Conservation (phyloP, 2,329 filamentous ascomycete species). For the Delphinella strobiligena region DNA sequence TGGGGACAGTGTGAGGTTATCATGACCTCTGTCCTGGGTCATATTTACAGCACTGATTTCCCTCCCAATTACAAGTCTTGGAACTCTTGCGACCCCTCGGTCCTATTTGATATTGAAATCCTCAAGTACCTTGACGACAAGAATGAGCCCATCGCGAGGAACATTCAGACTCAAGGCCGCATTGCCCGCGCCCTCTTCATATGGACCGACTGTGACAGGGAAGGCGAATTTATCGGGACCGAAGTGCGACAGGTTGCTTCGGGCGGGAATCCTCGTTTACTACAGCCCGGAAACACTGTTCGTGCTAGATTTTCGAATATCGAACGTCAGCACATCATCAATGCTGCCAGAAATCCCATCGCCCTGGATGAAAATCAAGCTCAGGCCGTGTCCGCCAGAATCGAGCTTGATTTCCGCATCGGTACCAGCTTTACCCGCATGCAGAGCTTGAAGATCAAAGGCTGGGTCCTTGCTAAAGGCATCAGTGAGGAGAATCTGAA, state of each 20-base stretch:
- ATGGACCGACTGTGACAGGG: slow-evolving; percentile 97
- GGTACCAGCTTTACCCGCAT: slow-evolving; percentile 87
- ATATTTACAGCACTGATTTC: slow-evolving; percentile 75
- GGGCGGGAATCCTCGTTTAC: slow-evolving; percentile 57
- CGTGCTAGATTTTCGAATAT: slow-evolving; percentile 93
- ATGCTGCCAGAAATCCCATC: slow-evolving; percentile 65
- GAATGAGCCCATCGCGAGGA: slow-evolving; percentile 68
- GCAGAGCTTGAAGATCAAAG: slow-evolving; percentile 46
- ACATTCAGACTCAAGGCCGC: slow-evolving; percentile 69
- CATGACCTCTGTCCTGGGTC: slow-evolving; percentile 88
- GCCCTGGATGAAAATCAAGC: slow-evolving; percentile 76
- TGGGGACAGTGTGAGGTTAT: slow-evolving; percentile 68
- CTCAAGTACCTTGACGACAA: slow-evolving; percentile 55
- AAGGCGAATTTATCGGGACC: slow-evolving; percentile 90
- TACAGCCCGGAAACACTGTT: slow-evolving; percentile 49
- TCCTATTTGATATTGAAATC: slow-evolving; percentile 72
- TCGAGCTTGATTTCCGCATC: slow-evolving; percentile 85
- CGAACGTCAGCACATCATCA: slow-evolving; percentile 81
- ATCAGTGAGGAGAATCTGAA: slow-evolving; percentile 37
- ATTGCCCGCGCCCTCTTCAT: slow-evolving; percentile 71
- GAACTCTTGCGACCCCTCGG: slow-evolving; percentile 65
- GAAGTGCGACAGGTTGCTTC: slow-evolving; percentile 77
- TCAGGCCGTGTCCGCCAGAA: slow-evolving; percentile 75
- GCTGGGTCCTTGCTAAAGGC: background rate
- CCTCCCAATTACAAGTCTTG: slow-evolving; percentile 62